Evolutionary conservation across 257 asterid species (phyloP).

Genomic region (Penstemon eatonii): DNA sequence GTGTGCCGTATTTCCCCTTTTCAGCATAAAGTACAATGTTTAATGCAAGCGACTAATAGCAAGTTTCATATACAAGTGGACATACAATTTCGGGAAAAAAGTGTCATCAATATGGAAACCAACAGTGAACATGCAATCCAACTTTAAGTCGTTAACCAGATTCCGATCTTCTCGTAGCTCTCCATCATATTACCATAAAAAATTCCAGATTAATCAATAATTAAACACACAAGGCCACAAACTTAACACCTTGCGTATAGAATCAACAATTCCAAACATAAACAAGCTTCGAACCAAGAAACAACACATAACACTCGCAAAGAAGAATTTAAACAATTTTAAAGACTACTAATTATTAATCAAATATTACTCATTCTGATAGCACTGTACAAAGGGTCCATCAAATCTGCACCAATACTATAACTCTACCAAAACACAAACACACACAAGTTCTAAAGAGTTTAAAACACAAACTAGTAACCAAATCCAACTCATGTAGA

Average conservation of each 20-base stretch:
- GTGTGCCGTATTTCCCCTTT: not conserved
- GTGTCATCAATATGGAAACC: not conserved
- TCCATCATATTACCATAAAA: too few species aligned
- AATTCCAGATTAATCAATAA: not conserved
- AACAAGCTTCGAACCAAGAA: slow-evolving; percentile 18
- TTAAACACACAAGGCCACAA: not conserved
- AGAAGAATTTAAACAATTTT: not conserved
- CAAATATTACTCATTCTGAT: too few species aligned
- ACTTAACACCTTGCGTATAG: not conserved
- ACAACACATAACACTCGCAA: slow-evolving; percentile 1
- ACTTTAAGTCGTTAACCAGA: not conserved
- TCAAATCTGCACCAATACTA: too few species aligned
- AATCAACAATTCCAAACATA: not conserved
- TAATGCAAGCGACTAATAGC: not conserved
- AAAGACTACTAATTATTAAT: too few species aligned
- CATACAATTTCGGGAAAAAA: not conserved
- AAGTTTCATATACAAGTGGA: not conserved
- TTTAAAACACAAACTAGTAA: not conserved
- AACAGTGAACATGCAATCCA: not conserved
- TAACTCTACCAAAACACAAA: not conserved
- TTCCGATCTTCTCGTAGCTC: not conserved
- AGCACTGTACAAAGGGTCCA: too few species aligned
- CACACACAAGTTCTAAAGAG: not conserved
- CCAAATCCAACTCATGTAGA: not conserved
- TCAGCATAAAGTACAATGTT: not conserved